Conservation (phyloP, 2,329 filamentous ascomycete species). For the Pseudocercospora vitis region DNA sequence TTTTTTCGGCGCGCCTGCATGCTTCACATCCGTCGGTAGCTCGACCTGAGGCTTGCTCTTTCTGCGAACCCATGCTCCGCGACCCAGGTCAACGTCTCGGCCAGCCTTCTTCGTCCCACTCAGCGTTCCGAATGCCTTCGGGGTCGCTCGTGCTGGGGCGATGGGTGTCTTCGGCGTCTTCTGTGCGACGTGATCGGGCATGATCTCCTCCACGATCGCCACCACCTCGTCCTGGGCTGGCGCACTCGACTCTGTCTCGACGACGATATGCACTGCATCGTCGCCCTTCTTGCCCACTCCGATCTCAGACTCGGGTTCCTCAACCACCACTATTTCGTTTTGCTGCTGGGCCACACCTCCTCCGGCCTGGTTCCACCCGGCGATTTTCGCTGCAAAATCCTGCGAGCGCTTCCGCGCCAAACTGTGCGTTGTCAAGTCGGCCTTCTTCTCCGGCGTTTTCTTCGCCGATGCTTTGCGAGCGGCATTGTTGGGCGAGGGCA, state of each 20-base stretch:
- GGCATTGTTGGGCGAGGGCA: constrained; percentile 31
- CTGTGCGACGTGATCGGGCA: background rate
- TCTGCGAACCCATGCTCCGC: constrained; percentile 40
- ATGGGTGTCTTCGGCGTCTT: constrained; percentile 9
- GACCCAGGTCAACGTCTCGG: constrained; percentile 36
- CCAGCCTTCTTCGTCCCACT: constrained; percentile 23
- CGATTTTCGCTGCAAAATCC: constrained; percentile 37
- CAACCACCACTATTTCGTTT: constrained; percentile 30
- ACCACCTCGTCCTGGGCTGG: constrained; percentile 15
- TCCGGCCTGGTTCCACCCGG: constrained; percentile 36
- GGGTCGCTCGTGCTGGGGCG: constrained; percentile 10
- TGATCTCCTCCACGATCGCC: constrained; percentile 17
- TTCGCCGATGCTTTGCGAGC: constrained; percentile 24
- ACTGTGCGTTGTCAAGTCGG: constrained; percentile 28
- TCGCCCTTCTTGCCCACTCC: constrained; percentile 3
- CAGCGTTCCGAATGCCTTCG: constrained; percentile 8
- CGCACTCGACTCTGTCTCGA: constrained; percentile 23
- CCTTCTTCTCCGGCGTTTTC: constrained; percentile 35
- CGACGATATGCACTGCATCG: constrained; percentile 23
- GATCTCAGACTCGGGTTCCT: constrained; percentile 14
- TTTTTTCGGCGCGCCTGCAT: constrained; percentile 74
- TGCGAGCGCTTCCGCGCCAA: constrained; percentile 35
- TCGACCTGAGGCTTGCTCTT: constrained; percentile 40
- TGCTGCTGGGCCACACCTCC: constrained; percentile 32
- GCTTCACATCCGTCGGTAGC: constrained; percentile 47